These are phyloP conservation scores for Scheffersomyces stipitis DNA, from an alignment of 805 yeast species.

Conservation along the genomic window DNA sequence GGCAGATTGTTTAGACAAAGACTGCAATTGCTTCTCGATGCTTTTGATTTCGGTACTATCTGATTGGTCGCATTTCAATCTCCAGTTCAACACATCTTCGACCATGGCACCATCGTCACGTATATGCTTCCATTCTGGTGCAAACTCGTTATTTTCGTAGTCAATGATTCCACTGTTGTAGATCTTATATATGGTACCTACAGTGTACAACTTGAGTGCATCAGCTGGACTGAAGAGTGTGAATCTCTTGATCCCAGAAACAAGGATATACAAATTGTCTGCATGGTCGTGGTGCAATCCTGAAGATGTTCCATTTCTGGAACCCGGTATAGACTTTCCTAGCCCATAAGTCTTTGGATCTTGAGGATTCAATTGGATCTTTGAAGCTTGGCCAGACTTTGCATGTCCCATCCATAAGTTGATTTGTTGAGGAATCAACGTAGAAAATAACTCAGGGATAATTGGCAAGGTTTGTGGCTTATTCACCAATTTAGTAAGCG, in stretches of 20 bases:
- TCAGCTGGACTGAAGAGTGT: conserved; percentile 66
- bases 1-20: conserved; percentile 15
- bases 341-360: conserved; percentile 31
- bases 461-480: conserved; percentile 34
- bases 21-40: conserved; percentile 13
- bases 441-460: conserved; percentile 40
- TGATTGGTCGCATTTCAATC: no score
- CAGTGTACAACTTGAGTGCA: conserved; percentile 57
- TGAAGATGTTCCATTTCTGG: conserved; percentile 53
- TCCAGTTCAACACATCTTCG: conserved; percentile 49
- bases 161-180: conserved; percentile 68
- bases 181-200: conserved; percentile 57
- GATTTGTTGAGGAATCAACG: conserved; percentile 64
- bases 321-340: conserved; percentile 57
- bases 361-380: conserved; percentile 10
- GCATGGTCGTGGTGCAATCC: conserved; percentile 84
- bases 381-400: conserved; percentile 9
- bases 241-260: conserved; percentile 62
- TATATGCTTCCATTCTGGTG: conserved; percentile 63
- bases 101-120: conserved; percentile 62
- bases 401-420: conserved; percentile 70
- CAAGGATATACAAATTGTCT: conserved; percentile 65
- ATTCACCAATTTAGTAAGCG: conserved; percentile 46
- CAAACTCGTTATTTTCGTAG: conserved; percentile 50
- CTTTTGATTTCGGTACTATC: no score